Percentiles rank a stretch among this genome's conserved stretches.
Conservation (phyloP, 805 yeast genomes). For the Jamesozyma gamospora region DNA sequence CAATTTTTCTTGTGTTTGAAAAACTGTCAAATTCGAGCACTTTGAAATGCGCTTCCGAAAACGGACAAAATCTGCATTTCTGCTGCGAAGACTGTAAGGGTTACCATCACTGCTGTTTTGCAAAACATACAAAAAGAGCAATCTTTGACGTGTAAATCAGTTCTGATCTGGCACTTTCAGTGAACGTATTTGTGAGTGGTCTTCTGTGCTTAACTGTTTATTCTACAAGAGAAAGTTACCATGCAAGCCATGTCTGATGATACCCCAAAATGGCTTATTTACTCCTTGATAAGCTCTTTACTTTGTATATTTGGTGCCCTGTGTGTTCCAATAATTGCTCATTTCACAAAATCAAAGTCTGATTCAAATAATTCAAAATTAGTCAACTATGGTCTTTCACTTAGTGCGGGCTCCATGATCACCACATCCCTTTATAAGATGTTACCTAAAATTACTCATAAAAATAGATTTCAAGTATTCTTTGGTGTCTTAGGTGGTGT, state of each 20-base stretch:
- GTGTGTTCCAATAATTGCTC: slow-evolving; percentile 36
- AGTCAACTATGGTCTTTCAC: slow-evolving; percentile 62
- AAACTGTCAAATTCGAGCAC: too few species aligned
- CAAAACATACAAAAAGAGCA: too few species aligned
- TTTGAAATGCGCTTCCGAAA: too few species aligned
- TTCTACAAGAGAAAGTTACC: too few species aligned
- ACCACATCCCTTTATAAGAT: slow-evolving; percentile 70
- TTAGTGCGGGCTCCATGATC: slow-evolving; percentile 73
- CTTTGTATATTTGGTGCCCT: slow-evolving; percentile 66
- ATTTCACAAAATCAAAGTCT: slow-evolving; percentile 6
- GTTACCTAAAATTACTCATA: slow-evolving; percentile 51
- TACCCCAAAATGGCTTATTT: slow-evolving; percentile 26
- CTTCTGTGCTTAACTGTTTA: too few species aligned
- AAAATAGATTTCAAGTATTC: slow-evolving; percentile 36
- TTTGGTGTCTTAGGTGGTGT: slow-evolving; percentile 48
- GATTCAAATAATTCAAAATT: slow-evolving; percentile 38
- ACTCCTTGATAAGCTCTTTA: slow-evolving; percentile 48
- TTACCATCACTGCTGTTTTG: too few species aligned
- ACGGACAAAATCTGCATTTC: too few species aligned
- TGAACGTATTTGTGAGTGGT: too few species aligned
- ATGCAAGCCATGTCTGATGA: not conserved
- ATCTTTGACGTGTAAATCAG: not conserved
- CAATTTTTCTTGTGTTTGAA: too few species aligned
- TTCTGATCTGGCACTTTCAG: too few species aligned
- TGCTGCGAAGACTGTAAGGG: too few species aligned